A percentile compares a stretch with the other conserved stretches of the same genome.
Evolutionary conservation across 345 rosid genomes (phyloP).

Genomic region (Citrus medica): DNA sequence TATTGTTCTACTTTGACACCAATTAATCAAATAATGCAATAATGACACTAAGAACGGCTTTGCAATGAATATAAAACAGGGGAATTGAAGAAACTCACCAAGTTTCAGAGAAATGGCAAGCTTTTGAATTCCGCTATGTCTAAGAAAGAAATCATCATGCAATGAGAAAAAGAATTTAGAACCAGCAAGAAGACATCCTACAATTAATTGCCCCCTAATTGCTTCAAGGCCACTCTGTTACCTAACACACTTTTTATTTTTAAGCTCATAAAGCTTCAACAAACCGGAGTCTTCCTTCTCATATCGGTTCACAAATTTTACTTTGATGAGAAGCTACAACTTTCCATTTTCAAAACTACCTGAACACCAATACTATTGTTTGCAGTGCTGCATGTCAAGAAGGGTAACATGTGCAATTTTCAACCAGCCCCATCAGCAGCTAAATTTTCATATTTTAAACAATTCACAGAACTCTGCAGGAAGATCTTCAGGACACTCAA

Average conservation of each 20-base stretch:
- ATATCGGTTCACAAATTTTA: no score
- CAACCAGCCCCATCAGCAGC: neutral
- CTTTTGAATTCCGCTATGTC: no score
- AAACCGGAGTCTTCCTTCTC: no score
- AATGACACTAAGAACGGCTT: neutral
- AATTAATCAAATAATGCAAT: no score
- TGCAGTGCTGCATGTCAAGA: neutral
- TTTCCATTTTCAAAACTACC: neutral
- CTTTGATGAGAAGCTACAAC: no score
- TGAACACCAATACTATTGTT: neutral
- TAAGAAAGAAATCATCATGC: no score
- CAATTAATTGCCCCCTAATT: neutral
- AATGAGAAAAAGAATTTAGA: neutral
- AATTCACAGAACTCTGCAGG: neutral
- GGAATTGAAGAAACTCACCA: neutral
- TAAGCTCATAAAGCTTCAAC: no score
- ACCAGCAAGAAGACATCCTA: neutral
- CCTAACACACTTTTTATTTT: no score
- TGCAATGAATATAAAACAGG: slow-evolving; percentile 4
- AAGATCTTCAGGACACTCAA: neutral
- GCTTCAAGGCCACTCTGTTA: neutral
- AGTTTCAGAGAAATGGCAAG: no score
- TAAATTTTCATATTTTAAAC: neutral
- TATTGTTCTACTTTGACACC: no score
- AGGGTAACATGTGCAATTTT: neutral